These are phyloP conservation scores for Raphanus hybrid DNA, from an alignment of 441 rosid species.

Conservation along the genomic window DNA sequence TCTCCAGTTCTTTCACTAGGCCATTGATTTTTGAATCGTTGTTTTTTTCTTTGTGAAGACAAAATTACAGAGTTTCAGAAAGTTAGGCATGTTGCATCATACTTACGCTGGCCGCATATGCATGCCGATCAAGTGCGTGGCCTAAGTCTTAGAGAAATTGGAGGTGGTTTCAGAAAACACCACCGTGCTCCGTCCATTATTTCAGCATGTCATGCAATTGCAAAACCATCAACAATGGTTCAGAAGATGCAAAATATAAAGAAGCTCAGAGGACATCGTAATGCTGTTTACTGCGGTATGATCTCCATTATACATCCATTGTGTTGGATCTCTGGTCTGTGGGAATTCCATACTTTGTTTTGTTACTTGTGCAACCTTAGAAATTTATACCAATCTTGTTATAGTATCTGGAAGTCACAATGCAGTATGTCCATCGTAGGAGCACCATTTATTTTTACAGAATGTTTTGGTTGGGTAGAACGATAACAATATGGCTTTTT, in stretches of 20 bases:
- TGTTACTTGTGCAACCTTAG: slow-evolving; percentile 27
- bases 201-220: slow-evolving; percentile 80
- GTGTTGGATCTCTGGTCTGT: slow-evolving; percentile 30
- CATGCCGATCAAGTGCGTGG: slow-evolving; percentile 85
- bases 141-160: slow-evolving; percentile 79
- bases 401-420: slow-evolving; percentile 27
- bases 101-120: slow-evolving; percentile 85
- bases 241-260: slow-evolving; percentile 82
- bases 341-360: slow-evolving; percentile 24
- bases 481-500: slow-evolving; percentile 17
- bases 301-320: slow-evolving; percentile 29
- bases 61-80: slow-evolving; percentile 48
- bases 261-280: slow-evolving; percentile 80
- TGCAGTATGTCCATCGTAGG: slow-evolving; percentile 23
- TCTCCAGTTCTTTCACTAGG: slow-evolving; percentile 25
- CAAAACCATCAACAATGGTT: slow-evolving; percentile 80
- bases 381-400: slow-evolving; percentile 3
- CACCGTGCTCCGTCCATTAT: slow-evolving; percentile 82
- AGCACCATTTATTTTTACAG: slow-evolving; percentile 17
- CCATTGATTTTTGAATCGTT: slow-evolving; percentile 27
- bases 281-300: slow-evolving; percentile 89
- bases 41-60: slow-evolving; percentile 52
- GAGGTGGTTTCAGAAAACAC: slow-evolving; percentile 81
- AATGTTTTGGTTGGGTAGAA: slow-evolving; percentile 22
- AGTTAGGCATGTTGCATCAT: slow-evolving; percentile 54